Conservation (phyloP, 1,284 basidiomycete genomes). For the Apiotrichum gracile region DNA sequence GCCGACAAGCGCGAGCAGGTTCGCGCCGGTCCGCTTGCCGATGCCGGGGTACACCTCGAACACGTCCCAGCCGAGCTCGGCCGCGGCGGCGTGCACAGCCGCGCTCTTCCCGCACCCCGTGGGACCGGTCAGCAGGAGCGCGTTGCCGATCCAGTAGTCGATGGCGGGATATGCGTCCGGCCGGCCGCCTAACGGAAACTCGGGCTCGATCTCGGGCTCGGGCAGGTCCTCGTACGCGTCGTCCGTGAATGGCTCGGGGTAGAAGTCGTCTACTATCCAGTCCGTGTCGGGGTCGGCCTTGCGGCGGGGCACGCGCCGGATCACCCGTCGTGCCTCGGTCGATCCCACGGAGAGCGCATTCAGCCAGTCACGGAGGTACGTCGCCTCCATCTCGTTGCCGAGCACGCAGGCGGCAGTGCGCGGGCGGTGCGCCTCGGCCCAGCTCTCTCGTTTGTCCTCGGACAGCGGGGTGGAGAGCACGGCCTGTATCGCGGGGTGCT, state of each 20-base stretch:
- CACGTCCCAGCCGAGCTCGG: conserved; percentile 89
- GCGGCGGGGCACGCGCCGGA: conserved; percentile 24
- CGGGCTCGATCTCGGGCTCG: conserved; percentile 20
- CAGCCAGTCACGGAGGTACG: conserved; percentile 78
- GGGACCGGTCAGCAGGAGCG: conserved; percentile 77
- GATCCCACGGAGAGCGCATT: conserved; percentile 58
- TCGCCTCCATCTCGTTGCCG: conserved; percentile 68
- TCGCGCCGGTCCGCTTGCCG: conserved; percentile 73
- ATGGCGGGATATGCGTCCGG: conserved; percentile 31
- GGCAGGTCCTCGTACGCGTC: conserved; percentile 20
- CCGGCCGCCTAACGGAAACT: conserved; percentile 15
- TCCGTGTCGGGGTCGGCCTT: conserved; percentile 19
- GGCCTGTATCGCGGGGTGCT: conserved; percentile 30
- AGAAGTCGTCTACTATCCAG: conserved; percentile 47
- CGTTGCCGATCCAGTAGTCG: conserved; percentile 58
- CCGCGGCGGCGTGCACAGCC: conserved; percentile 84
- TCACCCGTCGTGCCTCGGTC: conserved; percentile 36
- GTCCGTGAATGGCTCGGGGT: conserved; percentile 24
- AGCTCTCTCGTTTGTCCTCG: conserved; percentile 51
- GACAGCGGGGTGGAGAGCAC: conserved; percentile 5
- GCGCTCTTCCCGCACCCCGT: conserved; percentile 86
- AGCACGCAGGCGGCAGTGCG: conserved; percentile 66
- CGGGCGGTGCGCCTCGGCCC: conserved; percentile 75
- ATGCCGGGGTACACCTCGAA: conserved; percentile 98
- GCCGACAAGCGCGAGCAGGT: conserved; percentile 75